These are phyloP conservation scores for Diaporthe sp. DNA, from an alignment of 2,329 filamentous ascomycete genomes.

Conservation along the genomic window DNA sequence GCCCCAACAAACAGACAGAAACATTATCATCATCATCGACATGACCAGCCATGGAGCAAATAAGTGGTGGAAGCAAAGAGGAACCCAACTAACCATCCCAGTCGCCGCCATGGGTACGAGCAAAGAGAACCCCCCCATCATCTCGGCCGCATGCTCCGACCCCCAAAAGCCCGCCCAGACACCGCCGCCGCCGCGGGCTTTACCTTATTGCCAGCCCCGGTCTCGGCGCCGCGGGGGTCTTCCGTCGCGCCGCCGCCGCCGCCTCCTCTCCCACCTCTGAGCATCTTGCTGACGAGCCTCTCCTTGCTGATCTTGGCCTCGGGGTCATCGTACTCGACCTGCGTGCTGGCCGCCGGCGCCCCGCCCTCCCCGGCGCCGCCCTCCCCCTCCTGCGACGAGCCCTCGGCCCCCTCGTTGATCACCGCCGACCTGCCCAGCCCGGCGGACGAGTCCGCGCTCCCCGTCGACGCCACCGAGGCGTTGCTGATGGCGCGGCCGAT, in stretches of 20 bases:
- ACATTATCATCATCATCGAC: constrained; percentile 11
- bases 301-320: constrained; percentile 60
- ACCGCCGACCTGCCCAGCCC: constrained; percentile 32
- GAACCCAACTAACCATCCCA: background rate
- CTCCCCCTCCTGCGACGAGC: constrained; percentile 40
- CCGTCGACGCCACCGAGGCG: constrained; percentile 64
- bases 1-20: background rate
- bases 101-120: background rate
- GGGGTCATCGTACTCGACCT: constrained; percentile 67
- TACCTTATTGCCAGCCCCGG: constrained; percentile 22
- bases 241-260: background rate
- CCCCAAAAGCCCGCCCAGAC: background rate
- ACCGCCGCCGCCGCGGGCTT: background rate
- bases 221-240: constrained; percentile 6
- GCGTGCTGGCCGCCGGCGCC: constrained; percentile 59
- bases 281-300: constrained; percentile 61
- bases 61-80: background rate
- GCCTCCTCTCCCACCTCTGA: constrained; percentile 39
- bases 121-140: background rate
- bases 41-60: constrained; percentile 4
- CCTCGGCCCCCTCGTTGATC: constrained; percentile 40
- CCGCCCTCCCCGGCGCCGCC: constrained; percentile 35
- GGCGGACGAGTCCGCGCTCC: constrained; percentile 56
- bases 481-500: constrained; percentile 72
- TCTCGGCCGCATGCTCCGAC: constrained; percentile 37